These are phyloP conservation scores for Senna tora DNA, from an alignment of 306 rosid genomes.

Conservation along the genomic window DNA sequence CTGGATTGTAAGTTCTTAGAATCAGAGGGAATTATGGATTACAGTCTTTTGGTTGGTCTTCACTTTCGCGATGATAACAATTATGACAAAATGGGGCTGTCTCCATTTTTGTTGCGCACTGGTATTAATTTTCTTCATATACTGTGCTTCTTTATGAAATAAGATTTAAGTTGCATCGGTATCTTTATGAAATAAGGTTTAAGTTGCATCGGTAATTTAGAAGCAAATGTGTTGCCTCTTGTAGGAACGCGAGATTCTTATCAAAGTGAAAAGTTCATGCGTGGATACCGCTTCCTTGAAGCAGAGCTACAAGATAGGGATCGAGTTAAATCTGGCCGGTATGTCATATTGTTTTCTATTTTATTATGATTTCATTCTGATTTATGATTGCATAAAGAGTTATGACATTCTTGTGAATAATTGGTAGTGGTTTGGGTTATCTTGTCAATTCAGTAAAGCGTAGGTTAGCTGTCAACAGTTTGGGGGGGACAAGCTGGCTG, in stretches of 20 bases:
- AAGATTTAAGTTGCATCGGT: not conserved
- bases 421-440: constrained; percentile 42
- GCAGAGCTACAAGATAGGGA: constrained; percentile 97
- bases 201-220: constrained; percentile 1
- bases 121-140: constrained; percentile 54
- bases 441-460: constrained; percentile 34
- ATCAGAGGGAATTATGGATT: constrained; percentile 95
- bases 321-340: constrained; percentile 89
- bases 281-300: constrained; percentile 92
- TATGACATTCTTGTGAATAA: constrained; percentile 35
- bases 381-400: constrained; percentile 27
- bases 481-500: constrained; percentile 47
- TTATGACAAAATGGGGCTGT: constrained; percentile 80
- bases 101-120: constrained; percentile 81
- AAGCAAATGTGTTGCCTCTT: constrained; percentile 27
- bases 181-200: constrained; percentile 1
- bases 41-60: constrained; percentile 92
- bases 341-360: constrained; percentile 35
- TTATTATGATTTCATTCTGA: constrained; percentile 22
- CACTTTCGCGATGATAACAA: constrained; percentile 83
- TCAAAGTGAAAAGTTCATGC: constrained; percentile 89
- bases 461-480: constrained; percentile 39
- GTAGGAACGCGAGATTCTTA: constrained; percentile 80
- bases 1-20: constrained; percentile 93
- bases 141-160: not conserved